A percentile compares a stretch with the other conserved stretches of the same genome.
Evolutionary conservation across 1,139 yeast genomes (phyloP).

Genomic region (Kodamaea fungicola): DNA sequence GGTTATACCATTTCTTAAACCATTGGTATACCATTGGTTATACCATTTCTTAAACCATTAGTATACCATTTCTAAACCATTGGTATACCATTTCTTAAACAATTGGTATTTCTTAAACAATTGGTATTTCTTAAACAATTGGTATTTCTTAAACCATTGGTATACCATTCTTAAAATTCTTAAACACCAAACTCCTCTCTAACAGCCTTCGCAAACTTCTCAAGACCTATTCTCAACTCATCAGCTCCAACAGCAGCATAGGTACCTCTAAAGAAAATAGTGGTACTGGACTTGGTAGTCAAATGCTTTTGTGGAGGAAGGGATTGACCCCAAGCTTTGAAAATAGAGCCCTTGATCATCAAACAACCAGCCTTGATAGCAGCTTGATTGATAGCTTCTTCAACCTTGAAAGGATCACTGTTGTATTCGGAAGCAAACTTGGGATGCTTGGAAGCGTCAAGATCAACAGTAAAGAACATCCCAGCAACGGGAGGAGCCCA

Average conservation of each 20-base stretch:
- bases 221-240: slow-evolving; percentile 54
- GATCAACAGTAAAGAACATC: slow-evolving; percentile 80
- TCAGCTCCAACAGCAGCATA: slow-evolving; percentile 80
- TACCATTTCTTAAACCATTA: too few relatives aligned
- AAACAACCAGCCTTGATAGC: slow-evolving; percentile 65
- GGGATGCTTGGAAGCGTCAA: slow-evolving; percentile 81
- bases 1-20: too few relatives aligned
- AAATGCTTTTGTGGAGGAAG: slow-evolving; percentile 48
- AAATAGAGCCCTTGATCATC: slow-evolving; percentile 92
- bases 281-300: slow-evolving; percentile 33
- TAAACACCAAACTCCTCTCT: slow-evolving; percentile 38
- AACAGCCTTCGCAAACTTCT: slow-evolving; percentile 61
- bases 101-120: too few relatives aligned
- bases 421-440: slow-evolving; percentile 50
- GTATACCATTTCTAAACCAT: too few relatives aligned
- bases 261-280: slow-evolving; percentile 83
- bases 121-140: too few relatives aligned
- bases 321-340: slow-evolving; percentile 48
- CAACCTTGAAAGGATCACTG: slow-evolving; percentile 58
- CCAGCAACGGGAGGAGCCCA: slow-evolving; percentile 84
- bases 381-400: slow-evolving; percentile 59
- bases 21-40: too few relatives aligned
- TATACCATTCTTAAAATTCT: too few relatives aligned
- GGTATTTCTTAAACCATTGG: too few relatives aligned
- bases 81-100: too few relatives aligned